Base-by-base conservation (phyloP, 2,329 filamentous ascomycete genomes). In the Apiospora pterosperma region DNA sequence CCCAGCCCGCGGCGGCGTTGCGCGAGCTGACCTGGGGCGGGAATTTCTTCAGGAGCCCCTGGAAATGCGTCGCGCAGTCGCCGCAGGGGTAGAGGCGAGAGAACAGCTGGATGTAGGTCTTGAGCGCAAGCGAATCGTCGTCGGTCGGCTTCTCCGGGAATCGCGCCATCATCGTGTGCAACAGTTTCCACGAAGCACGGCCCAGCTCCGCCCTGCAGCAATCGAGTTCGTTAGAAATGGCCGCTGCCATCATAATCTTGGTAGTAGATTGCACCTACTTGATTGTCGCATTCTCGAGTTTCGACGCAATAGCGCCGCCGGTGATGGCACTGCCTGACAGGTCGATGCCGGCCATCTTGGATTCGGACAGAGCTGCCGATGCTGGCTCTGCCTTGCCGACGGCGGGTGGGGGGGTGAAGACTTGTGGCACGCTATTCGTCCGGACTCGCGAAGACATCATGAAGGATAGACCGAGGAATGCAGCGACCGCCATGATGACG, bases 241-340 rank as follows among this genome's bases (percentile, higher is more conserved):
- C n/a, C 14, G 31, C 25, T 55, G 5, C 6, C 12, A 21, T 62
- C 44, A 8, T 14, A 36, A 38, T 62, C 61, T 28, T 36, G 42
- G 21, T 6, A 2, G 63, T 31, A 19, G 36, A 7, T 25, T 14
- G 23, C 23, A 73, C 82, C 61, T 81, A 90, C 89, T 95, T 96
- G 63, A 88, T 81, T 7, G 92, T 96, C 66, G 90, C 91, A 78
- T 96, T 96, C 73, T 92, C 92, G 62, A 96, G 81, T 78, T 92
- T 93, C 1, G 91, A 90, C 61, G 92, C 92, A 72, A 93, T 95
- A 4, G 88, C 89, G 63, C 87, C 87, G 64, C 91, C 91, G 21
- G 84, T 82, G 25, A 93, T 80, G 21, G 90, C 77, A 52, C 77
- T 77, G 31, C 79, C 76, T 1, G 85, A 78, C 34, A 86, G 69